A percentile compares a stretch with the other conserved stretches of the same genome.
Evolutionary conservation across 1,139 yeast genomes (phyloP).

Genomic region (Blastobotrys malaysiensis): DNA sequence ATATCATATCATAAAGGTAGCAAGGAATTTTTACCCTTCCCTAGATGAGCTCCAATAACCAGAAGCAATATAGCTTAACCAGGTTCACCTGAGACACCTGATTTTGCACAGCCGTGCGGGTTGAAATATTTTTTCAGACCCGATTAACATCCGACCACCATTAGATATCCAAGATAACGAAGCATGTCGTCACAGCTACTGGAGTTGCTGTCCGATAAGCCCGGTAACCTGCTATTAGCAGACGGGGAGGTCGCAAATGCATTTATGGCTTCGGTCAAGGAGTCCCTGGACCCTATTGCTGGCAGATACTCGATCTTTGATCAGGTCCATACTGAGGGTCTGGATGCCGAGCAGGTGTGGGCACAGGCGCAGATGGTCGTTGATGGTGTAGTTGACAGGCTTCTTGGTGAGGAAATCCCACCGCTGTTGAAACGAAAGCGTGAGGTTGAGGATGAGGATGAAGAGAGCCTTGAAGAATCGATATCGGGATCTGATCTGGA

Average conservation of each 20-base stretch:
- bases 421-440: slow-evolving; percentile 12
- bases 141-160: not conserved
- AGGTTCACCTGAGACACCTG: no score
- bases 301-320: slow-evolving; percentile 65
- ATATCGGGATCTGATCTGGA: slow-evolving; percentile 6
- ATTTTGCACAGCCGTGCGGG: not conserved
- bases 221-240: slow-evolving; percentile 29
- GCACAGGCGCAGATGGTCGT: slow-evolving; percentile 85
- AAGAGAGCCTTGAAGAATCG: slow-evolving; percentile 16
- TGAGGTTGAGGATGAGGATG: slow-evolving; percentile 19
- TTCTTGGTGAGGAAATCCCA: slow-evolving; percentile 37
- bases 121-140: slow-evolving; percentile 1
- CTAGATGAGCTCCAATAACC: no score
- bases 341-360: slow-evolving; percentile 89
- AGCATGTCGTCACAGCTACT: slow-evolving; percentile 8
- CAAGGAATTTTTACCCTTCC: no score
- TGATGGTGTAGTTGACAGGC: slow-evolving; percentile 58
- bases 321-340: slow-evolving; percentile 76
- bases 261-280: slow-evolving; percentile 44
- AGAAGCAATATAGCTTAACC: no score
- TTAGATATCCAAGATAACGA: not conserved
- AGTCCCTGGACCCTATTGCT: slow-evolving; percentile 60
- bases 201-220: slow-evolving; percentile 21
- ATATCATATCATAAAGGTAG: no score
- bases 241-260: slow-evolving; percentile 25